phyloP scores from a whole-genome alignment of 768 basidiomycete genomes.

The Lentinula raphanica region DNA sequence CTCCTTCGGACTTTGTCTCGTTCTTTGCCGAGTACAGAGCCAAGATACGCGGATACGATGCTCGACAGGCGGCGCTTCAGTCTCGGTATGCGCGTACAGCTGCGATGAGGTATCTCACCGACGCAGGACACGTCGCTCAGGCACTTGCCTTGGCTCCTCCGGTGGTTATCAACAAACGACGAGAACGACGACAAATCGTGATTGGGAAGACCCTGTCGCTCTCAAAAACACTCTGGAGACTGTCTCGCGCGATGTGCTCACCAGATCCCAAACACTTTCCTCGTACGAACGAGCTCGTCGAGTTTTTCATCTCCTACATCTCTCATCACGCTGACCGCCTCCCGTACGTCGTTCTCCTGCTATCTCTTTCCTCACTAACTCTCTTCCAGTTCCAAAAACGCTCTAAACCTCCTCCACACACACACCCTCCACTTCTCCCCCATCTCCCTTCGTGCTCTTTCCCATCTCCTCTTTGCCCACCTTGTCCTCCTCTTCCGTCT shows the following conservation, averaged over 20 bases:
- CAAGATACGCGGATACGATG: conserved; percentile 6
- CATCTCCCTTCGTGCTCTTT: neutral
- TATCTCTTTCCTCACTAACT: neutral
- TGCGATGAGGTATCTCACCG: conserved; percentile 37
- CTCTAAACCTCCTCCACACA: neutral
- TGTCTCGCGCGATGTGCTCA: neutral
- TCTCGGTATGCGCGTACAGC: conserved; percentile 19
- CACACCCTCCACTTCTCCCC: neutral
- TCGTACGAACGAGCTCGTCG: neutral
- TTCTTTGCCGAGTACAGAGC: conserved; percentile 39
- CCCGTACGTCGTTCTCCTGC: neutral
- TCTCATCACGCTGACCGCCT: neutral
- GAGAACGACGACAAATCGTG: no score
- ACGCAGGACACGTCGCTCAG: conserved; percentile 29
- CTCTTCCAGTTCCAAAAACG: neutral
- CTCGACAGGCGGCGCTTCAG: no score
- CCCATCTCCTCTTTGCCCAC: conserved; percentile 1
- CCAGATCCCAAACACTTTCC: neutral
- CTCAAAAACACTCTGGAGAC: neutral
- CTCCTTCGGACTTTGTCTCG: conserved; percentile 22
- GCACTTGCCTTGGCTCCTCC: conserved; percentile 35
- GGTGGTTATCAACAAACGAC: neutral
- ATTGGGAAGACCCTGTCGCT: no score
- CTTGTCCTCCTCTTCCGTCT: neutral
- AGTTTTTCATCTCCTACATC: neutral